Base-by-base conservation (phyloP, 2,329 filamentous ascomycete genomes). In the Ascochyta clinopodiicola region DNA sequence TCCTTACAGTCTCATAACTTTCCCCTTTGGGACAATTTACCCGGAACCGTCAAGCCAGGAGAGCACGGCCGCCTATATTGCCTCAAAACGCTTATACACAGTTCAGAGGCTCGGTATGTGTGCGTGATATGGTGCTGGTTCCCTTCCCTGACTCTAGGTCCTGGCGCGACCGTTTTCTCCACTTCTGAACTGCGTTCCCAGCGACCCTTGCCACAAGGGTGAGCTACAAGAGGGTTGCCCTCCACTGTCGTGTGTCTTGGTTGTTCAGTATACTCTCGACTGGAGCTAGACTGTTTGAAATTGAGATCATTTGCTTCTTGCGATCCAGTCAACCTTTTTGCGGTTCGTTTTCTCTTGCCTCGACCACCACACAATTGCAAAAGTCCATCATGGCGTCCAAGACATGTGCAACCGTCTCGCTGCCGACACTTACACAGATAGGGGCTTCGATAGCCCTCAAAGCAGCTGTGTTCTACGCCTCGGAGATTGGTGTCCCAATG, bases 401-500 rank as follows among this genome's bases (percentile, higher is more conserved):
- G 35, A 44, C 59, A 29, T 58, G 51, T 43, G 56, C 61, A 19
- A 60, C 59, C 32, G 52, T 59, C 7, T 56, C 52, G 4, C 54
- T 62, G 17, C 70, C 70, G 27, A 72, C 67, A 25, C 66, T 75
- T 44, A 71, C 69, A 13, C 68, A 69, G 45, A 54, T 59, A 27
- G 71, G 71, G 17, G 72, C 72, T 29, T 59, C 65, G 22, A 49
- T 61, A n/a, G 70, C 69, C 25, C 53, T 70, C 6, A 48, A 62
- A 53, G 72, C 72, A 34, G 69, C 66, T 32, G 65, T 70, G 51
- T 52, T 63, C 40, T 60, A 70, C 44, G 68, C 72, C 34, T 39
- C 54, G n/a, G 51, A 57, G 15, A 65, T 69, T 25, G 65, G 68
- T 22, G 57, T 74, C 5, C 61, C 60, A 46, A 80, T 79, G 79